These are phyloP conservation scores for Peronospora farinosa DNA, from an alignment of 352 stramenopile species.

Conservation along the genomic window DNA sequence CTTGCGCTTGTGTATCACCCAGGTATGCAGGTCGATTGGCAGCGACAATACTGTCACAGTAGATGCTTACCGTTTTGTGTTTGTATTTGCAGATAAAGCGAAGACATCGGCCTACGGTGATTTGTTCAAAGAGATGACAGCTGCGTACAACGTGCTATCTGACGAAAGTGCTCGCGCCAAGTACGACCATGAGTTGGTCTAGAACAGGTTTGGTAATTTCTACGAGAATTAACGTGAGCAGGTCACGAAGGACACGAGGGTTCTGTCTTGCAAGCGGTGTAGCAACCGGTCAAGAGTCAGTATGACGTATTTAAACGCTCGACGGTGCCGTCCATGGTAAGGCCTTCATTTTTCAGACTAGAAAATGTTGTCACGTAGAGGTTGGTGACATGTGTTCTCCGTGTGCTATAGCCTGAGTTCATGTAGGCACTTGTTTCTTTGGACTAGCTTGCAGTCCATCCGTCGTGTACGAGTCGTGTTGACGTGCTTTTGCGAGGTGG, in stretches of 20 bases:
- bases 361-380: conserved; percentile 4
- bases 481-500: not conserved
- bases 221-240: conserved; percentile 31
- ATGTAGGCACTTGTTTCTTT: not conserved
- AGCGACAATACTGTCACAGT: not conserved
- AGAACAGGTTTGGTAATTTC: conserved; percentile 48
- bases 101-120: conserved; percentile 55
- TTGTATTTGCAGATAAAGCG: conserved; percentile 51
- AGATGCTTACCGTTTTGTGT: not conserved
- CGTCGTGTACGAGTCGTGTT: too few relatives aligned
- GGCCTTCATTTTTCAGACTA: conserved; percentile 1
- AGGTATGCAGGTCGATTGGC: conserved; percentile 30
- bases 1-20: conserved; percentile 84
- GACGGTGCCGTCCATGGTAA: not conserved
- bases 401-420: not conserved
- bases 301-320: conserved; percentile 9
- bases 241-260: not conserved
- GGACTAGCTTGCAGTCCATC: not conserved
- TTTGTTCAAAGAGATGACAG: conserved; percentile 84
- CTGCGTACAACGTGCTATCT: conserved; percentile 78
- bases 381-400: conserved; percentile 2
- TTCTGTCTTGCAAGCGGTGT: conserved; percentile 1
- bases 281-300: conserved; percentile 4
- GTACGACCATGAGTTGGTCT: conserved; percentile 72
- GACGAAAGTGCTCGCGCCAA: conserved; percentile 44